Base-by-base conservation (phyloP, 257 asterid genomes). In the Osmanthus fragrans region DNA sequence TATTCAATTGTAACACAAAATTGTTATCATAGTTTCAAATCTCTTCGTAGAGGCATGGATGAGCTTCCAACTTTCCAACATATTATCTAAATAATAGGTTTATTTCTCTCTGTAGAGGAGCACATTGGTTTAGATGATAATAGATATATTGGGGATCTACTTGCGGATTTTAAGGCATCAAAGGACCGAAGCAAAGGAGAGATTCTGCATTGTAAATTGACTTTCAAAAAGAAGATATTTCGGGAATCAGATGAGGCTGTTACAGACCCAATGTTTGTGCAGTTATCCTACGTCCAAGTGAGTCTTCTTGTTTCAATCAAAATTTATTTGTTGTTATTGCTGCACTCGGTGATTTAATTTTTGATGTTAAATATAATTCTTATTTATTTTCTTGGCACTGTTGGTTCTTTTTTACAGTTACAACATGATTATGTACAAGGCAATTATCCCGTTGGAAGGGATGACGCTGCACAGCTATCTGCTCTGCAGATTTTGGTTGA, bases 191-290 rank as follows among this genome's bases (percentile, higher is more conserved):
- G 95, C 80, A 96, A 94, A 87, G 99, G 96, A 67, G 99, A 96
- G 85, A 92, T 96, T 79, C 84, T 96, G 87, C 97, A 93, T 63
- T 96, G 93, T 80, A 96, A 96, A 77, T 85, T 96, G 70, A 87
- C 87, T 72, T 90, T 96, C 82, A 96, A 93, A 82, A 96, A 96
- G 89, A 96, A 92, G 89, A 84, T 96, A 80, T 96, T 96, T 80
- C 93, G 99, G 80, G 99, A 96, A 88, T 89, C 94, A 21, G 99
- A 96, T 87, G 99, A 96, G 86, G 91, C 97, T 83, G 87, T 92
- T 73, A 79, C 93, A 64, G 99, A 94, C 80, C 88, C 93, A 69
- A 96, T 96, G 99, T 96, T 96, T 82, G 87, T 91, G 90, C 99
- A 96, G 83, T 78, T 96, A 78, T 96, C 94, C 42, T 96, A 89